Evolutionary conservation across 2,329 filamentous ascomycete species (phyloP).

Genomic region (Pseudogymnoascus sp.): DNA sequence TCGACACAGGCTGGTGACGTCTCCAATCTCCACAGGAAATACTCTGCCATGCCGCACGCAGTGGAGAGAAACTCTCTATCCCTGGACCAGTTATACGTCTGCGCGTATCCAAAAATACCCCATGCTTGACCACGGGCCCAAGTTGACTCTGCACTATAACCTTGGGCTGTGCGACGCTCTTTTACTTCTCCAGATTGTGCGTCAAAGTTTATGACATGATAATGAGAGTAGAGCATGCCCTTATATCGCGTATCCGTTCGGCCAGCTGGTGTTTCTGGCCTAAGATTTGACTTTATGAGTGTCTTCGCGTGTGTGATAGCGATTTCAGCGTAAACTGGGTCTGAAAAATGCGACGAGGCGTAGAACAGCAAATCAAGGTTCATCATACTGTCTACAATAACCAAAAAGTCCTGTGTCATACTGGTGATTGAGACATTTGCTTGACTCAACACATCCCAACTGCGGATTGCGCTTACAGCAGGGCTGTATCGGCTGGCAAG

Average conservation of each 20-base stretch:
- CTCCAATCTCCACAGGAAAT: slow-evolving; percentile 37
- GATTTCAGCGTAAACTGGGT: slow-evolving; percentile 19
- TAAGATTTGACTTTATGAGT: slow-evolving; percentile 30
- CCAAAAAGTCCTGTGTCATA: slow-evolving; percentile 30
- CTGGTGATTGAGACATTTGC: slow-evolving; percentile 22
- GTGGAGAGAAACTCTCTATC: slow-evolving; percentile 35
- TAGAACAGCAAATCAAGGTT: not conserved
- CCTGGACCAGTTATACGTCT: slow-evolving; percentile 42
- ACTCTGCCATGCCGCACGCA: slow-evolving; percentile 37
- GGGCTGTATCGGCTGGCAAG: slow-evolving; percentile 37
- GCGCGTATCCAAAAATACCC: slow-evolving; percentile 25
- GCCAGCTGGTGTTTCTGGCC: slow-evolving; percentile 22
- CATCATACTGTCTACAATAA: slow-evolving; percentile 37
- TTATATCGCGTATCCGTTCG: slow-evolving; percentile 18
- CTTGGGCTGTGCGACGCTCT: slow-evolving; percentile 39
- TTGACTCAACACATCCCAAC: slow-evolving; percentile 37
- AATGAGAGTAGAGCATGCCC: slow-evolving; percentile 28
- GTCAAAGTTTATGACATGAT: slow-evolving; percentile 41
- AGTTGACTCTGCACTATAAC: slow-evolving; percentile 37
- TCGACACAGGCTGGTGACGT: slow-evolving; percentile 26
- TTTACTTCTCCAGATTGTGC: slow-evolving; percentile 36
- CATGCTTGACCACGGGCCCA: slow-evolving; percentile 30
- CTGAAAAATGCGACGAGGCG: not conserved
- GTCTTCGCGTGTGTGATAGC: slow-evolving; percentile 33
- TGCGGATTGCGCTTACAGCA: slow-evolving; percentile 39